Evolutionary conservation across 2,329 filamentous ascomycete genomes (phyloP).

Genomic region (Pseudogymnoascus sp.): DNA sequence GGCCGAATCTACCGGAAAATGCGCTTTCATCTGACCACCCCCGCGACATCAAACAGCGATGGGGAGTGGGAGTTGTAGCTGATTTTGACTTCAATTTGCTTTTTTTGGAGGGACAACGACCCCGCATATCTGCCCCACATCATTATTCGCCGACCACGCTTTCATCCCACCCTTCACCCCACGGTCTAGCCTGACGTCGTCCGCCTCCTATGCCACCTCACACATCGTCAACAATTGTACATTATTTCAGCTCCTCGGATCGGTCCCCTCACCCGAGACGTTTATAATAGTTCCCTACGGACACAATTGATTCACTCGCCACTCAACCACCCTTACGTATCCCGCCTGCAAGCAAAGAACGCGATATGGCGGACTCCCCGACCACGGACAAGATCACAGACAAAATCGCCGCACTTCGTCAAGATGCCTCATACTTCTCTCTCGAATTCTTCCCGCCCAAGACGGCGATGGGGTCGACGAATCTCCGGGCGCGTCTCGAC

Average conservation of each 20-base stretch:
- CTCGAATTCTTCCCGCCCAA: constrained; percentile 99
- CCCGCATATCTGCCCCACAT: constrained; percentile 12
- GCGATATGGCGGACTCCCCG: constrained; percentile 5
- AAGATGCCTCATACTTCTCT: constrained; percentile 80
- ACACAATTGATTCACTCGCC: constrained; percentile 6
- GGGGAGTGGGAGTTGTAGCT: neutral
- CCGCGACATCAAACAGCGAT: neutral
- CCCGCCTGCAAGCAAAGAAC: neutral
- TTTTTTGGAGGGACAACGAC: constrained; percentile 10
- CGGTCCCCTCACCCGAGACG: neutral
- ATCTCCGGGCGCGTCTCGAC: constrained; percentile 85
- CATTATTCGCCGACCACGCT: constrained; percentile 9
- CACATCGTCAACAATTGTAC: neutral
- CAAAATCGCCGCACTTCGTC: constrained; percentile 86
- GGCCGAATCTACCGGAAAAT: neutral
- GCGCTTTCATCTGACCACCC: neutral
- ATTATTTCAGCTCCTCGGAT: constrained; percentile 4
- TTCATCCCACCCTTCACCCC: constrained; percentile 7
- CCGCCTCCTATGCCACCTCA: constrained; percentile 7
- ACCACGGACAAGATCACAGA: constrained; percentile 74
- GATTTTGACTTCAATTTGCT: neutral
- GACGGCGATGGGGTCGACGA: constrained; percentile 90
- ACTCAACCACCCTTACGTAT: neutral
- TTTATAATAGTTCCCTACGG: neutral
- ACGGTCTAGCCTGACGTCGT: constrained; percentile 9